Percentiles rank a stretch among this genome's conserved stretches.
These are phyloP conservation scores for Pneumocystis canis DNA, from an alignment of 1,139 yeast genomes.

Conservation along the genomic window DNA sequence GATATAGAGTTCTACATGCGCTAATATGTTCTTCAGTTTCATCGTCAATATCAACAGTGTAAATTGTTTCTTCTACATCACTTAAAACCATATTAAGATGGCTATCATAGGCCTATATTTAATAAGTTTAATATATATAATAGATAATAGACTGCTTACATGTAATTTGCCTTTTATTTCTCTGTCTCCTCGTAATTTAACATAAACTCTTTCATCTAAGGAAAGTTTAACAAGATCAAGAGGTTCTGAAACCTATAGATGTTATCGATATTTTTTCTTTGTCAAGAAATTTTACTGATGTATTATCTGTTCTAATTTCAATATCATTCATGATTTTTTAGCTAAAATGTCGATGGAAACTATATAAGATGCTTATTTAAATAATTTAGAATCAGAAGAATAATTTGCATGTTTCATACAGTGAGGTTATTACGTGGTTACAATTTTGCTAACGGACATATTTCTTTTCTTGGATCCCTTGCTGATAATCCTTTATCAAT, in stretches of 20 bases:
- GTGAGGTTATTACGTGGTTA: background rate
- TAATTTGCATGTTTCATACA: background rate
- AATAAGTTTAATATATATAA: conserved; percentile 1
- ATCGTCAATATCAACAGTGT: conserved; percentile 36
- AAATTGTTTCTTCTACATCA: conserved; percentile 78
- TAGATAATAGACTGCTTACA: conserved; percentile 24
- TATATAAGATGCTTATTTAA: background rate
- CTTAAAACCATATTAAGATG: conserved; percentile 66
- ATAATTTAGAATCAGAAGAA: background rate
- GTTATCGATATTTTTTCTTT: background rate
- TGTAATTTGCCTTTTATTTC: conserved; percentile 83
- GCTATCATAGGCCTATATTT: conserved; percentile 7
- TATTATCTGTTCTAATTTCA: background rate
- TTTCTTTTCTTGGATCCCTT: conserved; percentile 12
- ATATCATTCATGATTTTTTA: background rate
- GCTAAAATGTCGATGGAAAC: background rate
- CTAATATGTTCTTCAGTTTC: conserved; percentile 25
- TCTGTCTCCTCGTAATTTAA: conserved; percentile 91
- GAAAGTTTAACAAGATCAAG: conserved; percentile 76
- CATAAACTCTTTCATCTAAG: conserved; percentile 72
- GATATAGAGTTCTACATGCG: conserved; percentile 18
- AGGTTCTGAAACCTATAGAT: conserved; percentile 39
- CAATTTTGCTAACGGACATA: background rate
- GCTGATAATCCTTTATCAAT: conserved; percentile 22
- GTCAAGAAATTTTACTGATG: background rate